Percentiles rank a stretch among this genome's conserved stretches.
Conservation (phyloP, 257 asterid genomes). For the Solanum sitiens region DNA sequence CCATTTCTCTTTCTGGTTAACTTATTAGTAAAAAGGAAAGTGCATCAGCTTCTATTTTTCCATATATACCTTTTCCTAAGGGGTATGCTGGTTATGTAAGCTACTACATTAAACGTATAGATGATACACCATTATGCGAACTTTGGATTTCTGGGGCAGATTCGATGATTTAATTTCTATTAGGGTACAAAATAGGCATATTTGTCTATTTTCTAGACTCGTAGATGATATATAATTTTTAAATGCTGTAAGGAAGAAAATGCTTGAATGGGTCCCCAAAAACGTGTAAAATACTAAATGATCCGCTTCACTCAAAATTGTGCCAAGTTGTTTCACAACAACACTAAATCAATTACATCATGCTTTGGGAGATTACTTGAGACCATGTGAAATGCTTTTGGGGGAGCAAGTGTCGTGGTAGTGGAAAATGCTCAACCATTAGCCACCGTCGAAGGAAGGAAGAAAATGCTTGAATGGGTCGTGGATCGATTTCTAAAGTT, state of each 20-base stretch:
- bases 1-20: not conserved
- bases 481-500: not conserved
- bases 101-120: not conserved
- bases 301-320: not conserved
- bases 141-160: not conserved
- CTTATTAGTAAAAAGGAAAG: not conserved
- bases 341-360: not conserved
- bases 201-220: not conserved
- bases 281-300: not conserved
- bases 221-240: not conserved
- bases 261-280: not conserved
- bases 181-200: not conserved
- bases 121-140: not conserved
- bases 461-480: not conserved
- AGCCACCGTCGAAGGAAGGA: not conserved
- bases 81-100: not conserved
- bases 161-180: not conserved
- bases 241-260: not conserved
- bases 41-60: not conserved
- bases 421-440: not conserved
- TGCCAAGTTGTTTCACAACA: not conserved
- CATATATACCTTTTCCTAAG: not conserved
- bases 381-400: not conserved
- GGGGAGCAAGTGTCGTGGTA: not conserved
- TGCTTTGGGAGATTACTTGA: not conserved